Base-by-base conservation (phyloP, 164 flowering plant genomes). In the Magnolia officinalis region DNA sequence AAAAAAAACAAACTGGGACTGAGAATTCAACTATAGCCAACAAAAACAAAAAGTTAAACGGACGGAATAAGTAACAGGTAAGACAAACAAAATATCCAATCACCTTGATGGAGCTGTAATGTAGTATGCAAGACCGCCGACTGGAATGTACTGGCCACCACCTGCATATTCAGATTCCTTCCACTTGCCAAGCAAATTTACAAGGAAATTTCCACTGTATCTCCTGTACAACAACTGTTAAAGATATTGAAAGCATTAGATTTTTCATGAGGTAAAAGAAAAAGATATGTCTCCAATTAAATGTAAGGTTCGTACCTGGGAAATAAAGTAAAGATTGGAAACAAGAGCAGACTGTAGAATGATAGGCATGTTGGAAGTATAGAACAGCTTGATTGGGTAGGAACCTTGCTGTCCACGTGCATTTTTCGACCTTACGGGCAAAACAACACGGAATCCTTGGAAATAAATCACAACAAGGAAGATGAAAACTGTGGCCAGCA, bases 341-440 rank as follows among this genome's bases (percentile, higher is more conserved):
- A 86, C 88, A 82, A 87, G 90, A 6, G 90, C 87, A 76, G 90
- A 86, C 45, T 87, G 88, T 23, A 86, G 85, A 75, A 87, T 87
- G 70, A 87, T 87, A 9, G 90, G 90, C 90, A 87, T 87, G 81
- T 87, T 86, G 78, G 87, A 87, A 18, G 88, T 87, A 82, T 86
- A 87, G 79, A 87, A 87, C 31, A 87, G 80, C 82, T 87, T 87
- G 72, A 87, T 87, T 13, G 90, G 88, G 72, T 87, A 87, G 18
- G 87, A 86, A n/a, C 90, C 88, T 71, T 86, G 87, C 72, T 86
- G 90, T 24, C 90, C 88, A 73, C 86, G 83, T 9, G 90, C 87
- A 81, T 83, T 86, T 81, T 83, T 84, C 10, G 88, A 86, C 79
- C 90, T 81, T 49, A 86, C 88, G 29, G 90, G 90, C 58, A 87